Evolutionary conservation across 495 filamentous ascomycete genomes (phyloP).

Genomic region (Aspergillus panamensis): DNA sequence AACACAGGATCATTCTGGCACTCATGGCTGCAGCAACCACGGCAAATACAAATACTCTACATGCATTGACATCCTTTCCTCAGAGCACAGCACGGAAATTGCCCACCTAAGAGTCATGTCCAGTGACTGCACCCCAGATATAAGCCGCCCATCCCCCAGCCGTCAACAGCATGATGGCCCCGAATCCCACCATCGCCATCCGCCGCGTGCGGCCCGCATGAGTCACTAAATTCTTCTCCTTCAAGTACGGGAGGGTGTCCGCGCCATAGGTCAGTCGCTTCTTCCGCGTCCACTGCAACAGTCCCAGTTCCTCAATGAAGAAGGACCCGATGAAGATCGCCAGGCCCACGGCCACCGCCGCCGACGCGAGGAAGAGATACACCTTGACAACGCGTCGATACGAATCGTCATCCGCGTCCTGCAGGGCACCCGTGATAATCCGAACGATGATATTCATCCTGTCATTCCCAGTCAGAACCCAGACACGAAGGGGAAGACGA

Average conservation of each 20-base stretch:
- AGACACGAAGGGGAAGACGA: too few relatives aligned
- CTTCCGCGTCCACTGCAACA: constrained; percentile 43
- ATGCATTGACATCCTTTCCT: too few relatives aligned
- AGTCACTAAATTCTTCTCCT: constrained; percentile 26
- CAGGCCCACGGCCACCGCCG: constrained; percentile 29
- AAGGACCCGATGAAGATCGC: constrained; percentile 29
- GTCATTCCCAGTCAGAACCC: neutral
- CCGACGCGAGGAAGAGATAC: constrained; percentile 37
- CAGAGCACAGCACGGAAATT: too few relatives aligned
- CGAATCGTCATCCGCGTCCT: constrained; percentile 40
- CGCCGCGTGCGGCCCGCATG: constrained; percentile 20
- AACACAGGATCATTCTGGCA: too few relatives aligned
- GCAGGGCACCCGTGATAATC: constrained; percentile 42
- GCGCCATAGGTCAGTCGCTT: constrained; percentile 32
- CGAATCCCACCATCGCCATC: constrained; percentile 34
- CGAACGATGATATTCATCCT: constrained; percentile 46
- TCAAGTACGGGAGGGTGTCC: constrained; percentile 28
- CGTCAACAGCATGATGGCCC: constrained; percentile 26
- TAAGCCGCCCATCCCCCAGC: constrained; percentile 42
- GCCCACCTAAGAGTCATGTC: constrained; percentile 25
- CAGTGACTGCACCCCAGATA: constrained; percentile 44
- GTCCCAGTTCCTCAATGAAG: constrained; percentile 25
- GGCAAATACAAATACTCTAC: too few relatives aligned
- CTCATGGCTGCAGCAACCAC: too few relatives aligned
- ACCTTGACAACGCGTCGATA: constrained; percentile 40